Base-by-base conservation (phyloP, 2,329 filamentous ascomycete genomes). In the Ustulina deusta region DNA sequence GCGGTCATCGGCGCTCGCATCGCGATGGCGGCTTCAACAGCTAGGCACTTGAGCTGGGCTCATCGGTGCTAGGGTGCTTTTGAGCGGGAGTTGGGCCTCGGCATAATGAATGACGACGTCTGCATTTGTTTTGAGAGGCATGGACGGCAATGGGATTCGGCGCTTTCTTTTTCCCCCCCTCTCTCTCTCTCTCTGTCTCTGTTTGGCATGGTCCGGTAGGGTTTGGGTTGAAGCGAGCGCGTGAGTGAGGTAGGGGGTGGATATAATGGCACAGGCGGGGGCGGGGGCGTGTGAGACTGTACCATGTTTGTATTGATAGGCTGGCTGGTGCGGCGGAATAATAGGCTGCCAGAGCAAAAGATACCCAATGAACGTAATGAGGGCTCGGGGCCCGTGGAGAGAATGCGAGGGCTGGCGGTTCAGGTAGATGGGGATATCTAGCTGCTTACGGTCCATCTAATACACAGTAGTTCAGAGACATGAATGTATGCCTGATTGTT, bases 101-200 rank as follows among this genome's bases (percentile, higher is more conserved):
- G 48, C 55, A 40, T 64, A 32, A 64, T 68, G 65, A 56, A 25
- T 64, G 27, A 68, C 29, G 61, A 57, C 29, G 40, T 55, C 60
- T 61, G 22, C 20, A 54, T 44, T 55, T 40, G 27, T 32, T 54
- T 36, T 27, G 25, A 46, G 42, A 55, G 49, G 51, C 42, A 56
- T 61, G 54, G 44, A 27, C 25, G 20, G 46, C 9, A 7, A 29
- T 34, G 44, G 27, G 29, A 34, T 25, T 46, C 13, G 27, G 54
- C 38, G 59, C 34, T 13, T 20, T 36, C 25, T 38, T 48, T 58
- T 36, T 32, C 13, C n/a, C n/a, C n/a, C n/a, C n/a, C n/a, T n/a
- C n/a, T n/a, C n/a, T n/a, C n/a, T n/a, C n/a, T 42, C 22, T 42
- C 17, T 20, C 13, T n/a, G 2, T 17, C 15, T 42, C 20, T 15